Conservation (phyloP, 139 green algal genomes). For the Closterium sp. region DNA sequence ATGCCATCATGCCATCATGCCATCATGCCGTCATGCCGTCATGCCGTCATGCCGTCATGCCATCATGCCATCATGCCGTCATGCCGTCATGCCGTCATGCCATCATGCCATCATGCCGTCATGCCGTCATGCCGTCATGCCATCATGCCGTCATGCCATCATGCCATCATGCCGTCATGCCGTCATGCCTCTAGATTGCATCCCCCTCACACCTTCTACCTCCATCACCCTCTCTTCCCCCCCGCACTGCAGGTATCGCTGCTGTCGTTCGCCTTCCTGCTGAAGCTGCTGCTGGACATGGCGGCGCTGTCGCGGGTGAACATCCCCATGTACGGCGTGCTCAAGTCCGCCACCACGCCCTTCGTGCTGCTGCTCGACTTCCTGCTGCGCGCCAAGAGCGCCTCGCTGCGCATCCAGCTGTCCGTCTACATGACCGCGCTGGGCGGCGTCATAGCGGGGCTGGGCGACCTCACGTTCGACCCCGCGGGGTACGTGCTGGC, state of each 20-base stretch:
- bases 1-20: neutral
- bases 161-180: neutral
- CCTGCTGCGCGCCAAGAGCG: constrained; percentile 44
- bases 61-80: neutral
- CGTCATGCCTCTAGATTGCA: no score
- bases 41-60: neutral
- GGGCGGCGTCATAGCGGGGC: constrained; percentile 54
- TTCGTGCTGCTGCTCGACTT: constrained; percentile 59
- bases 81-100: neutral
- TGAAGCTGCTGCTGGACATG: constrained; percentile 63
- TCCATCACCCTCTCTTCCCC: neutral
- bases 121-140: neutral
- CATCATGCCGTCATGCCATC: neutral
- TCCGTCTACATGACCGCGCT: constrained; percentile 55
- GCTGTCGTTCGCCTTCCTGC: constrained; percentile 53
- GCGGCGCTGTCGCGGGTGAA: constrained; percentile 53
- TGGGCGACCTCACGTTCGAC: constrained; percentile 58
- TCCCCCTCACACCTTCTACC: neutral
- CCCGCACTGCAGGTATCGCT: constrained; percentile 43
- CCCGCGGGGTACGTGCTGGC: constrained; percentile 56
- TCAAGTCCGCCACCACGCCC: constrained; percentile 60
- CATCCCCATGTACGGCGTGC: constrained; percentile 62
- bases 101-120: neutral
- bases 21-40: neutral
- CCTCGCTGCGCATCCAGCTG: constrained; percentile 44